Evolutionary conservation across 2,329 filamentous ascomycete genomes (phyloP).

Genomic region (Ophiostoma quercus): DNA sequence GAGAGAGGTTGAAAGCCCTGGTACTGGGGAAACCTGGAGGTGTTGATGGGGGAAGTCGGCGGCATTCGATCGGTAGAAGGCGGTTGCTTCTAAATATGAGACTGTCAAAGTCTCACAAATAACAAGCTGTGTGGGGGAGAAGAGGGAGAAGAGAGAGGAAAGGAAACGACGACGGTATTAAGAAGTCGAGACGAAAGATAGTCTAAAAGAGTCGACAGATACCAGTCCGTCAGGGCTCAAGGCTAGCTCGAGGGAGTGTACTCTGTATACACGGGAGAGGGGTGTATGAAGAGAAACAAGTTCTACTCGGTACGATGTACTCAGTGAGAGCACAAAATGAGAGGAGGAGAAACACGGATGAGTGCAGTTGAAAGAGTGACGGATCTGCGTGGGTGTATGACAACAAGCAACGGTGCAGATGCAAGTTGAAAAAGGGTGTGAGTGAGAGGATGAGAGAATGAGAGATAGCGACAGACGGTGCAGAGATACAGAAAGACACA

Average conservation of each 20-base stretch:
- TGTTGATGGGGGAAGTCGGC: conserved; percentile 21
- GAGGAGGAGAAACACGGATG: neutral
- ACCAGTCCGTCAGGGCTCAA: conserved; percentile 20
- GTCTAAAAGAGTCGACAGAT: neutral
- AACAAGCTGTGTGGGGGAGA: neutral
- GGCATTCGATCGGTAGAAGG: conserved; percentile 20
- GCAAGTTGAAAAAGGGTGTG: neutral
- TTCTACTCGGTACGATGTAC: neutral
- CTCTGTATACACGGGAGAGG: neutral
- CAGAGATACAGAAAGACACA: neutral
- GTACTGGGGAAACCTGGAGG: conserved; percentile 27
- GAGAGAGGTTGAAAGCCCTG: conserved; percentile 29
- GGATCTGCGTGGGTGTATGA: conserved; percentile 2
- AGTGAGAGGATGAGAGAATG: neutral
- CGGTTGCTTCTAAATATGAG: conserved; percentile 1
- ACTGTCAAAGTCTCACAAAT: conserved; percentile 21
- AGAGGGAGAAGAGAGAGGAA: neutral
- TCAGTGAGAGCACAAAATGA: neutral
- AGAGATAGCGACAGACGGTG: neutral
- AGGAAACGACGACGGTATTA: neutral
- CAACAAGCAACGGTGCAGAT: neutral
- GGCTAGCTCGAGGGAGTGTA: conserved; percentile 22
- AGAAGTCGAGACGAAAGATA: neutral
- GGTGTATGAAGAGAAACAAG: neutral
- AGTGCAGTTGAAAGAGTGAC: conserved; percentile 3